Percentiles rank a stretch among this genome's conserved stretches.
Conservation (phyloP, 148 eudicot genomes). For the Chenopodium album region DNA sequence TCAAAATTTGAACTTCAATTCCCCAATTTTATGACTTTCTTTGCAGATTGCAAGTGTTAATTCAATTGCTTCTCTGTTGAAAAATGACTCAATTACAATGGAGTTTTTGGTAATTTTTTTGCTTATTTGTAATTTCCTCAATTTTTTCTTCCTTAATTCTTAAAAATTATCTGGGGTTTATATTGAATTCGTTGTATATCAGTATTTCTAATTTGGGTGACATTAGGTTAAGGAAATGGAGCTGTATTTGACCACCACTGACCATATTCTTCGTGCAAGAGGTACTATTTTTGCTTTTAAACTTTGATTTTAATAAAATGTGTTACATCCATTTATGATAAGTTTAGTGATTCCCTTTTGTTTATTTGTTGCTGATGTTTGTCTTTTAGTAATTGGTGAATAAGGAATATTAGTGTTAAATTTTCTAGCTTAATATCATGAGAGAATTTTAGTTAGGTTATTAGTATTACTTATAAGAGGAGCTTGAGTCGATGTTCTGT, state of each 20-base stretch:
- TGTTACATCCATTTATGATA: background rate
- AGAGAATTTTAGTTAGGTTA: background rate
- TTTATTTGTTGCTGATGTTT: background rate
- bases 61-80: conserved; percentile 64
- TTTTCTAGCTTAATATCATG: background rate
- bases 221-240: conserved; percentile 85
- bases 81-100: conserved; percentile 56
- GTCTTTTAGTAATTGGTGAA: background rate
- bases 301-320: background rate
- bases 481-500: background rate
- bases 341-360: background rate
- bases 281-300: conserved; percentile 36
- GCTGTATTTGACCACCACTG: conserved; percentile 81
- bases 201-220: conserved; percentile 6
- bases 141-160: conserved; percentile 1
- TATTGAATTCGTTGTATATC: background rate
- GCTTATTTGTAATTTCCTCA: background rate
- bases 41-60: conserved; percentile 61
- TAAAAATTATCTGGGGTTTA: background rate
- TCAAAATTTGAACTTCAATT: background rate
- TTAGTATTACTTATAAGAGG: background rate
- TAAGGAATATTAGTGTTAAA: background rate
- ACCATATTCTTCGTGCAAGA: conserved; percentile 83
- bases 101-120: conserved; percentile 49
- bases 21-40: background rate